These are phyloP conservation scores for Malus sylvestris DNA, from an alignment of 306 rosid genomes.

Conservation along the genomic window DNA sequence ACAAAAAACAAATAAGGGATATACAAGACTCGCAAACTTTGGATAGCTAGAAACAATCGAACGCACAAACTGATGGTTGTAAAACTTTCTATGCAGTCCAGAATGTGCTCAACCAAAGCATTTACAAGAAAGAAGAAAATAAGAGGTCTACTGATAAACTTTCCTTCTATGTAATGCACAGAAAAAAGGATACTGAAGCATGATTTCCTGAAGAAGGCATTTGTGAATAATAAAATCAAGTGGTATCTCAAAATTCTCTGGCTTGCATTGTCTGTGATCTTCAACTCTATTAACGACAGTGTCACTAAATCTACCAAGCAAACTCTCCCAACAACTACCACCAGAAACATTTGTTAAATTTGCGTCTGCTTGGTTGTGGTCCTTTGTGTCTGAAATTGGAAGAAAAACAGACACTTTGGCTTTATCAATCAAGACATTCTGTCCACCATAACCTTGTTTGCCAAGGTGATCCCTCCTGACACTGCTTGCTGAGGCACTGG, in stretches of 20 bases:
- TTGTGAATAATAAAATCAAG: slow-evolving; percentile 83
- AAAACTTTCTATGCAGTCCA: neutral
- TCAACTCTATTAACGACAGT: slow-evolving; percentile 21
- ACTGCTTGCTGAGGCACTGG: slow-evolving; percentile 23
- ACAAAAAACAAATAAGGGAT: neutral
- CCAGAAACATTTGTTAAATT: slow-evolving; percentile 42
- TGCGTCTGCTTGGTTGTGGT: slow-evolving; percentile 17
- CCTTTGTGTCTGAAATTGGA: slow-evolving; percentile 29
- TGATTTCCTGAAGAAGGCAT: slow-evolving; percentile 84
- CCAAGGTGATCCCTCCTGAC: slow-evolving; percentile 25
- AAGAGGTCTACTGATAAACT: neutral
- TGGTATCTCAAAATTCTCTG: slow-evolving; percentile 58
- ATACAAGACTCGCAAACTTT: neutral
- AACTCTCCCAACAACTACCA: slow-evolving; percentile 86
- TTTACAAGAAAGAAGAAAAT: neutral
- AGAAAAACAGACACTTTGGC: slow-evolving; percentile 13
- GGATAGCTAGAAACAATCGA: neutral
- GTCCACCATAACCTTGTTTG: slow-evolving; percentile 24
- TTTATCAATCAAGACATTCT: slow-evolving; percentile 27
- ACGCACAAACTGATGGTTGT: neutral
- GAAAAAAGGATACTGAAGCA: slow-evolving; percentile 82
- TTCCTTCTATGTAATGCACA: slow-evolving; percentile 7
- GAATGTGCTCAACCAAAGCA: neutral
- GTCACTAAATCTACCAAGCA: slow-evolving; percentile 47
- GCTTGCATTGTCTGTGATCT: slow-evolving; percentile 27